These are phyloP conservation scores for Podaxis mareebaensis DNA, from an alignment of 768 basidiomycete species.

Conservation along the genomic window DNA sequence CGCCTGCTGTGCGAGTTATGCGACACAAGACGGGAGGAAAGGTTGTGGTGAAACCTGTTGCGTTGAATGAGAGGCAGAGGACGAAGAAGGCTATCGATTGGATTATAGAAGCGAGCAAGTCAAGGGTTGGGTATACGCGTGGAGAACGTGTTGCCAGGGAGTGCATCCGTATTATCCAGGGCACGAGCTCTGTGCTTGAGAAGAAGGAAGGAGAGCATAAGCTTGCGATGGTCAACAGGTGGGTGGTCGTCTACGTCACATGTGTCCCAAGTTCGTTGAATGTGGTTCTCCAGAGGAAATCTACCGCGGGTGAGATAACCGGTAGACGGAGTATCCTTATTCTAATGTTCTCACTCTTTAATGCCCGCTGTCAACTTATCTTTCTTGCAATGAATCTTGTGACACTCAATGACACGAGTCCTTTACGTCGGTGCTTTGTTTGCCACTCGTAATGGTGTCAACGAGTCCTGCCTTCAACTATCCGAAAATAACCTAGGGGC, in stretches of 20 bases:
- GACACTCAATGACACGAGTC: not conserved
- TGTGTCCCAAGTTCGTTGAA: not conserved
- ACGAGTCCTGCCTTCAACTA: not conserved
- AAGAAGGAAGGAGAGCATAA: conserved; percentile 66
- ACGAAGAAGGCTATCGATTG: conserved; percentile 68
- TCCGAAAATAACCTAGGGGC: not conserved
- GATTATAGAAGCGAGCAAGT: conserved; percentile 65
- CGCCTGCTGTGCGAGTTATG: conserved; percentile 69
- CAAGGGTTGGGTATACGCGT: conserved; percentile 54
- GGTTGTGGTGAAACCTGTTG: conserved; percentile 61
- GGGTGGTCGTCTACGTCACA: conserved; percentile 26
- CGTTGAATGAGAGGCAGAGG: conserved; percentile 81
- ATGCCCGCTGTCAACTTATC: not conserved
- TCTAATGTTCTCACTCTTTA: not conserved
- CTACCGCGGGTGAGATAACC: conserved; percentile 10
- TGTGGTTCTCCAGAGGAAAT: conserved; percentile 14
- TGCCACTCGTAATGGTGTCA: not conserved
- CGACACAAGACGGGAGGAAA: conserved; percentile 67
- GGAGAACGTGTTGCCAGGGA: conserved; percentile 80
- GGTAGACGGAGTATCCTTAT: not conserved
- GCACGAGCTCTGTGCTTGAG: conserved; percentile 56
- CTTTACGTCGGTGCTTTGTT: not conserved
- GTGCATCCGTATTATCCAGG: conserved; percentile 69
- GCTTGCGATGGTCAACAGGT: conserved; percentile 79
- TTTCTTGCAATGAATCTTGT: not conserved